A percentile compares a stretch with the other conserved stretches of the same genome.
These are phyloP conservation scores for Saitozyma podzolica DNA, from an alignment of 768 basidiomycete genomes.

Conservation along the genomic window DNA sequence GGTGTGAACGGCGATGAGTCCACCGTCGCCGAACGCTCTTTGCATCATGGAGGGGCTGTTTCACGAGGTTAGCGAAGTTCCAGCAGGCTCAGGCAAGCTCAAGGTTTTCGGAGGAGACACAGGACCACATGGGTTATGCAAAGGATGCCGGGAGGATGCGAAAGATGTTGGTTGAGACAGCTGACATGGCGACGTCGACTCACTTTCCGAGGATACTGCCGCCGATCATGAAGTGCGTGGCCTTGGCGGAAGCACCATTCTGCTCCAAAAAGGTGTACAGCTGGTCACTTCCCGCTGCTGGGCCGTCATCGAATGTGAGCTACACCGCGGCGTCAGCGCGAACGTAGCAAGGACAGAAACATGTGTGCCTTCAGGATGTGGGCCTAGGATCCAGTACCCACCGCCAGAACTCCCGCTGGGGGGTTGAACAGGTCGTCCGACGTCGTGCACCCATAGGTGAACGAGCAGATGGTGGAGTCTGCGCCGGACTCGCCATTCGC, in stretches of 20 bases:
- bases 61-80: no score
- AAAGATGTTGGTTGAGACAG: not conserved
- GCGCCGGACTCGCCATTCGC: constrained; percentile 34
- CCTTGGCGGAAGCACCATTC: constrained; percentile 59
- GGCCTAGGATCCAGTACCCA: constrained; percentile 14
- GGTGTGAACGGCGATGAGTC: constrained; percentile 53
- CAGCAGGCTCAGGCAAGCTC: no score
- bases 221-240: constrained; percentile 90
- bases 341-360: not conserved
- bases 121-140: not conserved
- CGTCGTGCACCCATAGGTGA: constrained; percentile 67
- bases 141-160: no score
- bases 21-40: constrained; percentile 56
- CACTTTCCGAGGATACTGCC: constrained; percentile 64
- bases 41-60: constrained; percentile 59
- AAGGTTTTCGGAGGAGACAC: not conserved
- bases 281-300: constrained; percentile 42
- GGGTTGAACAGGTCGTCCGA: constrained; percentile 73
- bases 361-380: not conserved
- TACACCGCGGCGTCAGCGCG: constrained; percentile 6
- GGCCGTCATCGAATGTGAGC: constrained; percentile 51
- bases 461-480: constrained; percentile 68
- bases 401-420: constrained; percentile 65
- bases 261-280: constrained; percentile 68
- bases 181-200: not conserved